Evolutionary conservation across 1,139 yeast genomes (phyloP), one percentile per base, ranked within the genome.

Genomic region (Pichia inconspicua): DNA sequence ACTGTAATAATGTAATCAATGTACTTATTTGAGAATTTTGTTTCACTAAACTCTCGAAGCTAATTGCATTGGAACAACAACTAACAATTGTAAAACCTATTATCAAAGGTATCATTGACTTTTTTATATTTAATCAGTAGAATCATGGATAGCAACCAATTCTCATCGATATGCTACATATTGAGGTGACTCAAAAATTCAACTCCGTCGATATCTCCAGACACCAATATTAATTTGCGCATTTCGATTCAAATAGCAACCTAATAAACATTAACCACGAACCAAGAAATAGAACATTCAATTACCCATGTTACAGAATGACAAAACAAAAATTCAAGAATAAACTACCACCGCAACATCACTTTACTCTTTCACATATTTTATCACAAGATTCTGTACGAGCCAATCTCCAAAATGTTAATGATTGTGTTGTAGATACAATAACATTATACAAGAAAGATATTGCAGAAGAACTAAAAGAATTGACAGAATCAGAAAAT

Each of bases 1-100:
- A 82, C 58, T 84, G 92, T 32, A 70, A 62, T 51, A 82, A 77
- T 2, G 90, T 83, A 17, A 84, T 68, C 11, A 80, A 62, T 15
- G 70, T 69, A 4, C 84, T 82, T 9, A 73, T 59, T 62, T 62
- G 5, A 67, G 73, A 44, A 61, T 63, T 50, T 2, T 48, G 34
- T 59, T 64, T 54, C 7, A 82, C 66, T 22, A 83, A 67, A 40
- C 70, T 64, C 59, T 84, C 92, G 43, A 84, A 65, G 0, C 83
- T 71, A 53, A 78, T 70, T 34, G 82, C 90, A 62, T 82, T 84
- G 30, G 79, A 69, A 58, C 92, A 84, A 59, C 92, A 84, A 2
- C 92, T 89, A 0, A 87, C 85, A 59, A 82, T 79, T 22, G 82
- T 78, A 44, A 77, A 71, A 59, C 61, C 17, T 67, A 44, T 45